A percentile compares a stretch with the other conserved stretches of the same genome.
Conservation (phyloP, 345 rosid species). For the Crucihimalaya himalaica region DNA sequence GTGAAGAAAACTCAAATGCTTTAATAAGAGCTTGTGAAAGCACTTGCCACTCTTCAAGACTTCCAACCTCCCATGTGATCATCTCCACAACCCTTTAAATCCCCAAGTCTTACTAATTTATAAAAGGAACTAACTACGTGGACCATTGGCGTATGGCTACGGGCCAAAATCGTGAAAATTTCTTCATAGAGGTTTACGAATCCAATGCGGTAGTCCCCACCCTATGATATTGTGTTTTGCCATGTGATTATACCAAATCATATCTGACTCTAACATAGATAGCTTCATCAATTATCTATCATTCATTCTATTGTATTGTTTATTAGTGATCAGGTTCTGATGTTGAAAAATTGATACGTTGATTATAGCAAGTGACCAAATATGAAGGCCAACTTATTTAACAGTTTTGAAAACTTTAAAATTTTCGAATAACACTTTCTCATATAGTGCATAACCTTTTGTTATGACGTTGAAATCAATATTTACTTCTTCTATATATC, state of each 20-base stretch:
- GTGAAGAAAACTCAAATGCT: background rate
- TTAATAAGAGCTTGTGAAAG: slow-evolving; percentile 12
- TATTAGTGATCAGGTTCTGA: background rate
- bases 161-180: background rate
- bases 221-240: slow-evolving; percentile 7
- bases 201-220: slow-evolving; percentile 35
- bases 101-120: background rate
- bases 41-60: slow-evolving; percentile 13
- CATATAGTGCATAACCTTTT: too few species aligned
- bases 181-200: slow-evolving; percentile 19
- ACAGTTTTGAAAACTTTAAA: background rate
- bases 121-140: slow-evolving; percentile 3
- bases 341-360: background rate
- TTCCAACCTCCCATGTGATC: slow-evolving; percentile 38
- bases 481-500: too few species aligned
- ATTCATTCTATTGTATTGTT: background rate
- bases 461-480: too few species aligned
- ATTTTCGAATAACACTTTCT: too few species aligned
- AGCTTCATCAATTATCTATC: background rate
- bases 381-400: background rate
- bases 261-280: background rate
- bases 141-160: background rate
- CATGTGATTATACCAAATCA: slow-evolving; percentile 25
- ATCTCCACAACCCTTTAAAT: slow-evolving; percentile 28
- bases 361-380: too few species aligned